Evolutionary conservation across 2,329 filamentous ascomycete species (phyloP).

Genomic region (Trichoderma breve): DNA sequence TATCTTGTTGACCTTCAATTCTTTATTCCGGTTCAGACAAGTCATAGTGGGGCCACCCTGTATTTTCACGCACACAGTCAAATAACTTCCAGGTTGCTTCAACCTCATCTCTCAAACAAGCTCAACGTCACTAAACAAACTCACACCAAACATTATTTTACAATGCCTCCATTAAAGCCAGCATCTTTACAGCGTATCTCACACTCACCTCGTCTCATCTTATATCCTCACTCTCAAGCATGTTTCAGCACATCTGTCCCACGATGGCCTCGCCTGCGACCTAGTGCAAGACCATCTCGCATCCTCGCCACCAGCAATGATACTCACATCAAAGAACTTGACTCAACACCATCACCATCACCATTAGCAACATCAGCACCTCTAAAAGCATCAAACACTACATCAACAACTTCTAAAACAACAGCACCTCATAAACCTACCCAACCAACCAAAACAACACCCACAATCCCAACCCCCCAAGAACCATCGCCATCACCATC

Average conservation of each 20-base stretch:
- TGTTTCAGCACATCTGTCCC: background rate
- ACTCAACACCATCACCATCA: background rate
- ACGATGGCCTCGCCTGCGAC: constrained; percentile 11
- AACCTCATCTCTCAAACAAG: background rate
- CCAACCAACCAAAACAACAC: background rate
- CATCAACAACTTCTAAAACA: background rate
- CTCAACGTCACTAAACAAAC: background rate
- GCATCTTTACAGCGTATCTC: background rate
- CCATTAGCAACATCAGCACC: background rate
- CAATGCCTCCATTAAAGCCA: background rate
- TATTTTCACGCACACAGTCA: background rate
- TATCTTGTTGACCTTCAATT: background rate
- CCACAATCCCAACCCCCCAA: background rate
- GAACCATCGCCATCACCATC: background rate
- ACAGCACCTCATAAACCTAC: background rate
- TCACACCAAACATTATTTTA: background rate
- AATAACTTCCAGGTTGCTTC: background rate
- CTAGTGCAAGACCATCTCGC: background rate
- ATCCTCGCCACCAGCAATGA: background rate
- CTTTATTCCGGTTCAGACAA: too few relatives aligned
- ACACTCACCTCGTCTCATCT: background rate
- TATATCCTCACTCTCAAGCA: background rate
- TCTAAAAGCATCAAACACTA: background rate
- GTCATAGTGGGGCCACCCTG: background rate
- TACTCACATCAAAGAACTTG: background rate